Conservation (phyloP, 768 basidiomycete genomes). For the Nevesoporus exiguus region DNA sequence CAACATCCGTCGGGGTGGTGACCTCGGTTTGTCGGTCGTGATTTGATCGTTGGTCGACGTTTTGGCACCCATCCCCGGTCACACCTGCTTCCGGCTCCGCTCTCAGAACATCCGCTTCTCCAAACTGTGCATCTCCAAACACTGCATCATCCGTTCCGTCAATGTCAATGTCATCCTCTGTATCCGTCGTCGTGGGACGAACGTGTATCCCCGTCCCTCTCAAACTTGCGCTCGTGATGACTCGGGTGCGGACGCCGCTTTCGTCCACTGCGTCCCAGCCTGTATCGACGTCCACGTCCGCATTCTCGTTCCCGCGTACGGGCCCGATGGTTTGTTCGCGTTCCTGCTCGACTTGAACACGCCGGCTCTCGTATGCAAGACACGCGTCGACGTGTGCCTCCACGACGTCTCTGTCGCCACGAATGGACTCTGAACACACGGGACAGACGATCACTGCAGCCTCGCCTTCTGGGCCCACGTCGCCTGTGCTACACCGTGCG, state of each 20-base stretch:
- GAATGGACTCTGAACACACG: constrained; percentile 55
- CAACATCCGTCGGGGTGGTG: not conserved
- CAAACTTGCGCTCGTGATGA: constrained; percentile 35
- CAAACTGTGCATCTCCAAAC: constrained; percentile 74
- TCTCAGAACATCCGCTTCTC: constrained; percentile 61
- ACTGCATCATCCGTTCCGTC: constrained; percentile 69
- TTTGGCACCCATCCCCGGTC: constrained; percentile 13
- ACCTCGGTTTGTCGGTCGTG: constrained; percentile 38
- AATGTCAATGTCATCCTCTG: constrained; percentile 78
- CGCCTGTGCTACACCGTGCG: constrained; percentile 17
- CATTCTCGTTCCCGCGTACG: constrained; percentile 30
- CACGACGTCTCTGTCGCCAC: constrained; percentile 68
- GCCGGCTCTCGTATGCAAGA: constrained; percentile 51
- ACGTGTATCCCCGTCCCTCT: constrained; percentile 70
- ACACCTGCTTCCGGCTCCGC: constrained; percentile 28
- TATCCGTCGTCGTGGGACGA: constrained; percentile 54
- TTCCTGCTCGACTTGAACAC: constrained; percentile 35
- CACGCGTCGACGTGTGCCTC: constrained; percentile 84
- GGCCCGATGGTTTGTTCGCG: constrained; percentile 27
- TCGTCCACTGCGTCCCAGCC: constrained; percentile 37
- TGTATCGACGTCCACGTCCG: constrained; percentile 30
- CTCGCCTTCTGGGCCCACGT: constrained; percentile 34
- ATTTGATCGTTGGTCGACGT: constrained; percentile 12
- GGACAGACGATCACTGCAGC: constrained; percentile 58
- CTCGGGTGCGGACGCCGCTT: constrained; percentile 42